Base-by-base conservation (phyloP, 2,329 filamentous ascomycete species). In the Teratosphaeria destructans region DNA sequence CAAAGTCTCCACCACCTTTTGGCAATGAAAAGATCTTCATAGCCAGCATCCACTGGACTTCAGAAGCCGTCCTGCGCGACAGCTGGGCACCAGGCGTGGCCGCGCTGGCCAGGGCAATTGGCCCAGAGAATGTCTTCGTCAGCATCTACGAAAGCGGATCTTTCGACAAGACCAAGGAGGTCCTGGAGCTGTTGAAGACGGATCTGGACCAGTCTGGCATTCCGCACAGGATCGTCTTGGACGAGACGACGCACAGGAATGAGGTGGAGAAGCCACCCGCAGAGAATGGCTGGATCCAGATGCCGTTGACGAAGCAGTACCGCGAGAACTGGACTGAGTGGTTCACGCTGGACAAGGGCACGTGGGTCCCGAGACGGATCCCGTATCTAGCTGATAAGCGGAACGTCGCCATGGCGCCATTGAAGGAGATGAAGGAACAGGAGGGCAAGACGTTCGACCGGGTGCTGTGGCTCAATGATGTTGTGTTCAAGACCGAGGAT, bases 141-240 rank as follows among this genome's bases (percentile, higher is more conserved):
- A 84, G 82, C 61, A 79, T 89, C 34, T 81, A 82, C 60, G 87
- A 90, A 71, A 86, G 83, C 65, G 86, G 86, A 5, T 87, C 84
- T 68, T 85, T 81, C 75, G 87, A 90, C 69, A 77, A 85, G 60
- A 88, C 82, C 19, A 89, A 89, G 71, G 79, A 75, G 16, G 82
- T 81, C 6, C 73, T 90, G 63, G 73, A 70, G 26, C 77, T 81
- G 27, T 74, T 90, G 32, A 84, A 87, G 60, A 64, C 62, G 1
- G 72, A 80, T 58, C 74, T 89, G 10, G 81, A 77, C 8, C 68
- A 69, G 12, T 65, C 82, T 16, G 78, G 80, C 1, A 81, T 88
- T 2, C 72, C 75, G 49, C 78, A 80, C 32, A 81, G 75, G 32
- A 79, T 89, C 27, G 76, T 81, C 3, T 68, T 86, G 5, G 84